Evolutionary conservation across 768 basidiomycete genomes (phyloP), one percentile per base, ranked within the genome.

Genomic region (Podaxis pistillaris): DNA sequence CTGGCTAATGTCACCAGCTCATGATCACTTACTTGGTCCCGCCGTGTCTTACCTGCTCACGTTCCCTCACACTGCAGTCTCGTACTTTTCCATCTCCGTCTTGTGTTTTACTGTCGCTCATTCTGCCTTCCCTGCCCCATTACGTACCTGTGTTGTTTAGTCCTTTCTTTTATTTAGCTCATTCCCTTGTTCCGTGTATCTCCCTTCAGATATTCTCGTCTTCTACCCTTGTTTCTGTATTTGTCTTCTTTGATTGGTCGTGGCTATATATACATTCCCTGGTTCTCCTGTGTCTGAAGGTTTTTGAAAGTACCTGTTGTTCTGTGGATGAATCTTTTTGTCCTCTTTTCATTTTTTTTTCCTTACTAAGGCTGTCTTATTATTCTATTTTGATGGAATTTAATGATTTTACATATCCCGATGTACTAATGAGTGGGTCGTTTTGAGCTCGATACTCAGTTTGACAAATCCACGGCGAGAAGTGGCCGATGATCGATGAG

Each of bases 161-260:
- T 46, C 44, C 44, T 22, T 40, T 38, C 19, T 17, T 56, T 56
- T 55, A 17, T 55, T 22, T 24, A 22, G 22, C 57, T 19, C 60
- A 53, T 24, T 17, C 40, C 49, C 24, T 49, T 55, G 44, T 33
- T 46, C 53, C 33, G 52, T 49, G 37, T 46, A 41, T 44, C 41
- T 38, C 44, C 40, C 44, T 65, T 49, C 56, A 65, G 55, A 41
- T 50, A 55, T 58, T 57, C 59, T 64, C 46, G 50, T 55, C 38
- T 26, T 59, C 55, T 47, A 33, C 38, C 63, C 44, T 56, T 56
- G 56, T 58, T 33, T 49, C 46, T 56, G 49, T 50, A 28, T 50
- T 55, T 56, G 8, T 52, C 26, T 55, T 19, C 54, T 55, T 55
- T 55, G 13, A 37, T 15, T 36, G 7, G 19, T 38, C 28, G 54